phyloP scores from a whole-genome alignment of 2,329 filamentous ascomycete species.

The Botrytis hyacinthi region DNA sequence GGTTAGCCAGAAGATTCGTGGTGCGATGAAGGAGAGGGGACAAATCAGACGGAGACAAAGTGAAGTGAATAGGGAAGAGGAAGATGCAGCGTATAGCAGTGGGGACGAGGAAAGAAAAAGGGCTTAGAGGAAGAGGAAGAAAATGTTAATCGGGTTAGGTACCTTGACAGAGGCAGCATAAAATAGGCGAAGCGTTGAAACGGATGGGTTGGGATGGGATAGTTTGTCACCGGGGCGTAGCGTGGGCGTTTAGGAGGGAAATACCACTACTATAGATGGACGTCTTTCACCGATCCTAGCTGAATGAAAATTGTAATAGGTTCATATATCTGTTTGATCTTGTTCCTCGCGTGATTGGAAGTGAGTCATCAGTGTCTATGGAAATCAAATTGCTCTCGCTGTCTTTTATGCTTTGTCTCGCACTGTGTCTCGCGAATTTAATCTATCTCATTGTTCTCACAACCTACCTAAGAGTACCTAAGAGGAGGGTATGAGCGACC shows the following conservation, averaged over 20 bases:
- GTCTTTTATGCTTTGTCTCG: not conserved
- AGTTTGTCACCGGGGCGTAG: constrained; percentile 13
- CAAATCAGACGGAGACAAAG: constrained; percentile 48
- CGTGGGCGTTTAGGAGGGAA: constrained; percentile 15
- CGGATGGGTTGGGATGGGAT: constrained; percentile 8
- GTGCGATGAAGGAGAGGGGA: constrained; percentile 80
- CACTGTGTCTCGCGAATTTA: not conserved
- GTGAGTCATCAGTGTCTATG: not conserved
- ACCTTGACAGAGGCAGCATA: not conserved
- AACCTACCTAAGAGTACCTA: not conserved
- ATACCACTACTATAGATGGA: constrained; percentile 16
- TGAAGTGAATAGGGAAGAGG: constrained; percentile 43
- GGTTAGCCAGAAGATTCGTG: constrained; percentile 78
- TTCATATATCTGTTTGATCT: not conserved
- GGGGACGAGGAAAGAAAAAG: constrained; percentile 33
- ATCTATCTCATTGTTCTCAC: not conserved
- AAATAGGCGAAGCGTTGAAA: constrained; percentile 2
- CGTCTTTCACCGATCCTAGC: not conserved
- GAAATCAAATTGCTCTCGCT: too few species aligned
- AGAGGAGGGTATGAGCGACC: too few species aligned
- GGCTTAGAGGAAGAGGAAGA: constrained; percentile 20
- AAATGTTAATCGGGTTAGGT: not conserved
- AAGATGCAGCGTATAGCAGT: constrained; percentile 44
- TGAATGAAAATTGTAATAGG: constrained; percentile 1
- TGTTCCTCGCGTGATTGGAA: not conserved